phyloP scores from a whole-genome alignment of 1,284 basidiomycete genomes.

The Filobasidium uniguttulatum region DNA sequence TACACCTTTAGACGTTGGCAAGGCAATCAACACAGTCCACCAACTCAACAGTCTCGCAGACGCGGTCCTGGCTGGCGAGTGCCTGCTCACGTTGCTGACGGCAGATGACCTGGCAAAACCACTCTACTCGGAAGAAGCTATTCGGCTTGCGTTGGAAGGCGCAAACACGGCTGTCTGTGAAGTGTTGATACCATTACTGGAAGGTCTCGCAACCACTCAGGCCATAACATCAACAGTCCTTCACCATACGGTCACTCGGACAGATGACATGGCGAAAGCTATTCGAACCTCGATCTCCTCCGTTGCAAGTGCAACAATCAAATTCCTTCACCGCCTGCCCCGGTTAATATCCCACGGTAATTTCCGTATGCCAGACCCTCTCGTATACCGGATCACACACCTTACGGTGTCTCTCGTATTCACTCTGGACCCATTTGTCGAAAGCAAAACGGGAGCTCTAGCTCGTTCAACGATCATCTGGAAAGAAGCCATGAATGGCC shows the following conservation, averaged over 20 bases:
- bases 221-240: neutral
- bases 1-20: constrained; percentile 36
- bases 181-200: constrained; percentile 75
- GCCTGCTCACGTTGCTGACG: constrained; percentile 59
- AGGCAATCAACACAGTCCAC: constrained; percentile 43
- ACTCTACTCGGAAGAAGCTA: constrained; percentile 82
- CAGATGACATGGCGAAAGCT: neutral
- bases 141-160: constrained; percentile 58
- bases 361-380: constrained; percentile 5
- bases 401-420: constrained; percentile 5
- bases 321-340: neutral
- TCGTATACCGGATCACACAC: constrained; percentile 8
- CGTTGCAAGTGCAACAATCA: neutral
- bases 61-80: constrained; percentile 65
- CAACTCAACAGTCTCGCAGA: constrained; percentile 50
- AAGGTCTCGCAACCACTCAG: constrained; percentile 45
- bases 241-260: neutral
- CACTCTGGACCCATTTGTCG: constrained; percentile 1
- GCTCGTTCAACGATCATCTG: neutral
- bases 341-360: constrained; percentile 4
- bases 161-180: constrained; percentile 67
- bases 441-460: constrained; percentile 4
- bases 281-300: neutral
- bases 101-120: constrained; percentile 69
- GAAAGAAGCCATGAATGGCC: constrained; percentile 39